A percentile compares a stretch with the other conserved stretches of the same genome.
phyloP scores from a whole-genome alignment of 768 basidiomycete species.

The Kwoniella sp. region DNA sequence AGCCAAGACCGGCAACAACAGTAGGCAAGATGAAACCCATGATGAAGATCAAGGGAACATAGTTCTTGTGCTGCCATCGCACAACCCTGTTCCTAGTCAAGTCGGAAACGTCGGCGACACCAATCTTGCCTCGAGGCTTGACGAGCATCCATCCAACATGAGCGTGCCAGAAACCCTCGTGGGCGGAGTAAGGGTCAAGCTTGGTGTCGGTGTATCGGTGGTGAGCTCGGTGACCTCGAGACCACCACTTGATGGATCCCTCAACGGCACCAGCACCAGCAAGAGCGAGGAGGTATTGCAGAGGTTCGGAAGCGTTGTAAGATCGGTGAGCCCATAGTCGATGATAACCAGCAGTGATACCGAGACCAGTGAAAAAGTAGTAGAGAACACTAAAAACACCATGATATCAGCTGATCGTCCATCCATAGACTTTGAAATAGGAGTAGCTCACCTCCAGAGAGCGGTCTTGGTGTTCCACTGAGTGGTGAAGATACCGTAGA shows the following conservation, averaged over 20 bases:
- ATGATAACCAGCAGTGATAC: conserved; percentile 79
- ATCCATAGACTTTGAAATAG: no score
- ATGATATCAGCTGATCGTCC: not conserved
- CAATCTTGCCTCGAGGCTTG: conserved; percentile 84
- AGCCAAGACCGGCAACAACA: conserved; percentile 71
- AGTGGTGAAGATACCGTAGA: conserved; percentile 71
- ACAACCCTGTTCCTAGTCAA: conserved; percentile 76
- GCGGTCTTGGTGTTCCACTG: conserved; percentile 69
- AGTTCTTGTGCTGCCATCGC: conserved; percentile 83
- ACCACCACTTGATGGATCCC: conserved; percentile 99
- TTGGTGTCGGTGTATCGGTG: conserved; percentile 97
- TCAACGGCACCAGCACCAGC: conserved; percentile 90
- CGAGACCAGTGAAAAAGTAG: conserved; percentile 84
- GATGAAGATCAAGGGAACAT: conserved; percentile 67
- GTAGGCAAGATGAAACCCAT: conserved; percentile 77
- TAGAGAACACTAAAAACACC: conserved; percentile 62
- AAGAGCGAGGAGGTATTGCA: conserved; percentile 81
- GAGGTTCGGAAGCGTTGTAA: conserved; percentile 83
- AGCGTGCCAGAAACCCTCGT: conserved; percentile 81
- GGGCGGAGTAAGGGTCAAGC: conserved; percentile 92
- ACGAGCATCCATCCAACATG: conserved; percentile 85
- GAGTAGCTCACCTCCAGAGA: conserved; percentile 59
- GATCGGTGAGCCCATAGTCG: conserved; percentile 95
- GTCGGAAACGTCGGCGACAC: conserved; percentile 86
- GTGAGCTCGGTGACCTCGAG: conserved; percentile 93